phyloP scores from a whole-genome alignment of 257 asterid genomes.

The Penstemon davidsonii region DNA sequence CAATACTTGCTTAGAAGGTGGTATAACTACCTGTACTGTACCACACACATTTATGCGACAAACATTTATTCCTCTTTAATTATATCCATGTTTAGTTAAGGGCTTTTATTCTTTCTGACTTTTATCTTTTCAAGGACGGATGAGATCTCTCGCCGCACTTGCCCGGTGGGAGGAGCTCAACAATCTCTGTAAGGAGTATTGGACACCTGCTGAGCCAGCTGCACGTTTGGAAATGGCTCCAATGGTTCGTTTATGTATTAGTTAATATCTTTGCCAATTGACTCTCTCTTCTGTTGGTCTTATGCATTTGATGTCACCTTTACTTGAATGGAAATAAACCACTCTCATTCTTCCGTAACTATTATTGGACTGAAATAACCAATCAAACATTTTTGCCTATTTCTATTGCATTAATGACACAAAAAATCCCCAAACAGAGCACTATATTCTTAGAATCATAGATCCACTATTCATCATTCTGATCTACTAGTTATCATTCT shows the following conservation, averaged over 20 bases:
- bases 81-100: constrained; percentile 19
- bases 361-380: constrained; percentile 13
- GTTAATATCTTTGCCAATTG: constrained; percentile 12
- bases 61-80: constrained; percentile 19
- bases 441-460: background rate
- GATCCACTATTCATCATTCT: constrained; percentile 1
- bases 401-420: background rate
- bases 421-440: constrained; percentile 14
- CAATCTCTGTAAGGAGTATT: constrained; percentile 89
- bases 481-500: background rate
- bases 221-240: constrained; percentile 99
- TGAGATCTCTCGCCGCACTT: constrained; percentile 98
- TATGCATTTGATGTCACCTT: constrained; percentile 1
- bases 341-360: constrained; percentile 21
- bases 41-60: constrained; percentile 15
- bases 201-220: constrained; percentile 99
- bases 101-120: constrained; percentile 4
- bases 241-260: constrained; percentile 51
- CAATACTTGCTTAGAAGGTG: background rate
- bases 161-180: constrained; percentile 99
- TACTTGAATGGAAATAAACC: constrained; percentile 8
- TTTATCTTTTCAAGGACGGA: constrained; percentile 61
- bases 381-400: constrained; percentile 1
- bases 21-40: too few relatives aligned
- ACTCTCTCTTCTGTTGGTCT: constrained; percentile 21